Base-by-base conservation (phyloP, 208 protist genomes). In the Crithidia sp. region DNA sequence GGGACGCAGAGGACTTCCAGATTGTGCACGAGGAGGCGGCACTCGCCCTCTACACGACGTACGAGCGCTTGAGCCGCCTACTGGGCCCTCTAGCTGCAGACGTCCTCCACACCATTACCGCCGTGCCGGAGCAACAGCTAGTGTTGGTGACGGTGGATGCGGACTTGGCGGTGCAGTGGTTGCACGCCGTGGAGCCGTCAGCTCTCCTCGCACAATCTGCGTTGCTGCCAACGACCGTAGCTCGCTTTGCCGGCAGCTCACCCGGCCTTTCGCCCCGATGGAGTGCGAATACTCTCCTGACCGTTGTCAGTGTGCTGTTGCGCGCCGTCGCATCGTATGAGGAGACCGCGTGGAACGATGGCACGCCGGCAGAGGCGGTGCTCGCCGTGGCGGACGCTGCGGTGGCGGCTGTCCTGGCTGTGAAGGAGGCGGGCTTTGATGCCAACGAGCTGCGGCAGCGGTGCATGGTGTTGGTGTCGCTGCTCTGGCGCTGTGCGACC, bases 31-130 rank as follows among this genome's bases (percentile, higher is more conserved):
- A 91, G 47, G 79, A 83, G 7, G 37, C 77, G 36, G 43, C 74
- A n/a, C 54, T 92, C 13, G 76, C 89, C 7, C 55, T 91, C 50
- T 91, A 90, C 77, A 76, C 76, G 5, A 85, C 83, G 16, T 92
- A 93, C 53, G 91, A 95, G 69, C 82, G 88, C 4, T 54, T 93
- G 37, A 84, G 67, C 60, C 41, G 36, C 7, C 74, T 93, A 4
- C 70, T 92, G 0, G 78, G 77, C 2, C 44, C 69, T 8, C 49
- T 80, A 37, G 43, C 74, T 2, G 43, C 37, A n/a, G 55, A 64
- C 43, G 72, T 59, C 4, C 49, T 76, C 19, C 36, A 45, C 19
- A 0, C 63, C 6, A 69, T 40, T 10, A 13, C 49, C 10, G 28
- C 28, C 8, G 54, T 55, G 13, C 16, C 47, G 55, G 50, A 41